A percentile compares a stretch with the other conserved stretches of the same genome.
Evolutionary conservation across 768 basidiomycete species (phyloP).

Genomic region (Scleroderma bovista): DNA sequence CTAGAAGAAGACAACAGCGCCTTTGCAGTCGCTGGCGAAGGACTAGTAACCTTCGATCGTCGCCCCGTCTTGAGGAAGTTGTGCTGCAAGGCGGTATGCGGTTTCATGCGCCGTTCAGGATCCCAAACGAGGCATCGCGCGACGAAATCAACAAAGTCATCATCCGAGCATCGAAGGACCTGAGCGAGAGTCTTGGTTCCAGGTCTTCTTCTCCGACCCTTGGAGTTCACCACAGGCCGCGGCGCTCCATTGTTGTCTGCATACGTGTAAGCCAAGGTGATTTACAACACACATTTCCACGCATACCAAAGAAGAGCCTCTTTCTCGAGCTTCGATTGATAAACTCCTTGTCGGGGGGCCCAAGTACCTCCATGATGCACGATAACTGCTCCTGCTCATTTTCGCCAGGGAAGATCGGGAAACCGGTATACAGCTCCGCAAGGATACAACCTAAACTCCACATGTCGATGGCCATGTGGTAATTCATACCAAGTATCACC

Average conservation of each 20-base stretch:
- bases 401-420: slow-evolving; percentile 98
- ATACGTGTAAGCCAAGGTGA: slow-evolving; percentile 5
- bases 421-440: slow-evolving; percentile 95
- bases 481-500: slow-evolving; percentile 98
- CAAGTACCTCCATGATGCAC: slow-evolving; percentile 99
- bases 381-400: slow-evolving; percentile 98
- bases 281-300: background rate
- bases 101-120: slow-evolving; percentile 92
- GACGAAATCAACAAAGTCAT: slow-evolving; percentile 95
- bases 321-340: slow-evolving; percentile 91
- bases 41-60: slow-evolving; percentile 42
- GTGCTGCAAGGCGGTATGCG: slow-evolving; percentile 87
- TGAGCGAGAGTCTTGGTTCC: slow-evolving; percentile 86
- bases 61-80: slow-evolving; percentile 76
- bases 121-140: slow-evolving; percentile 98
- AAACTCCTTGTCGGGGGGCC: slow-evolving; percentile 91
- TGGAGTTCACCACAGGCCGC: slow-evolving; percentile 91
- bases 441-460: slow-evolving; percentile 99
- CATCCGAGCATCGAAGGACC: slow-evolving; percentile 88
- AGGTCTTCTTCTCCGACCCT: slow-evolving; percentile 88
- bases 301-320: slow-evolving; percentile 91
- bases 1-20: slow-evolving; percentile 54
- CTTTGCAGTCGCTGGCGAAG: slow-evolving; percentile 44
- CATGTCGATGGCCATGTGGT: slow-evolving; percentile 99
- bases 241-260: slow-evolving; percentile 91